Evolutionary conservation across 495 filamentous ascomycete genomes (phyloP), one percentile per base, ranked within the genome.

Genomic region (Venustampulla echinocandica): DNA sequence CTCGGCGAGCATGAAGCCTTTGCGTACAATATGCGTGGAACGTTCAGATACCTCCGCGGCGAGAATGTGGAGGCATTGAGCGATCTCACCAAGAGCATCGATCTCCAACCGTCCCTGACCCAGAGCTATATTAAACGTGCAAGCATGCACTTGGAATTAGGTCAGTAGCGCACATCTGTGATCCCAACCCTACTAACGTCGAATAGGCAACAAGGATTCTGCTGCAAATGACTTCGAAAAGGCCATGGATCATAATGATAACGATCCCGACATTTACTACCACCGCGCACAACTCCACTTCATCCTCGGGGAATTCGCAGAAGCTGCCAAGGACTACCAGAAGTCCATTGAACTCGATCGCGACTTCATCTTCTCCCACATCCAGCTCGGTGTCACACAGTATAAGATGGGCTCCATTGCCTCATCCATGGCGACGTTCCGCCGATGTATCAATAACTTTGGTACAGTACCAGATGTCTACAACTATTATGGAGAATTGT

Each of bases 401-500:
- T 99, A 99, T 70, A 99, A 99, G 80, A 93, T 96, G 87, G 93
- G 92, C 46, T 95, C 88, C 9, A 84, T 97, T 39, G 92, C 92
- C 2, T 95, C 90, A 5, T 94, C 90, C 20, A 97, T 96, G 88
- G 88, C 93, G 11, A 97, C 93, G 4, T 99, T 99, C 79, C 76
- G 92, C 50, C 76, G 90, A 23, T 94, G 89, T 60, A 90, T 96
- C 58, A 99, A 97, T 84, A 95, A 93, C 67, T 99, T 99, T 58
- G 85, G 88, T 52, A 85, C 86, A 53, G 87, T 90, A 7, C 90
- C 92, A 4, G 92, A 99, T 61, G 92, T 99, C 2, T 99, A 97
- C 71, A 99, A 99, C 71, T 99, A 97, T 76, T 97, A 93, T 54
- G 92, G 92, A 60, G 92, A 99, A 67, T 77, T 99, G n/a, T 73